phyloP scores from a whole-genome alignment of 768 basidiomycete genomes.

The Tulasnella sp. region DNA sequence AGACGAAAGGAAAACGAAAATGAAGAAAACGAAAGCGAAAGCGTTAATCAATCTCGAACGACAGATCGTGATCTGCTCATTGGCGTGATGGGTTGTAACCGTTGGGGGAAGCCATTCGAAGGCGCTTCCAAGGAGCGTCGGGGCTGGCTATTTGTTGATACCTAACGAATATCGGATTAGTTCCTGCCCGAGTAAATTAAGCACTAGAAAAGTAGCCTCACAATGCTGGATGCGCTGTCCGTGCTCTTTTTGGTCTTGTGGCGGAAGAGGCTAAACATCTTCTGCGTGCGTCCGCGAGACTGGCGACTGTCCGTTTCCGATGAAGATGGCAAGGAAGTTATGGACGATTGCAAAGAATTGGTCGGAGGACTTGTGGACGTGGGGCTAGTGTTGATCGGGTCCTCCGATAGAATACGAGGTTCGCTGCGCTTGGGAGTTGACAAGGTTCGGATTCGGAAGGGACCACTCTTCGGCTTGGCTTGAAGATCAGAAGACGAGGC shows the following conservation, averaged over 20 bases:
- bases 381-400: slow-evolving; percentile 7
- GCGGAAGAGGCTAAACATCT: neutral
- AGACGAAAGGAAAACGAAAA: neutral
- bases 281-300: neutral
- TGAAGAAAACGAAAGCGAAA: neutral
- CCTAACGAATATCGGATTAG: neutral
- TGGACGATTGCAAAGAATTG: neutral
- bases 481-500: neutral
- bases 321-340: neutral
- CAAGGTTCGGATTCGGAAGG: neutral
- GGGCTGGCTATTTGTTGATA: neutral
- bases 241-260: slow-evolving; percentile 10
- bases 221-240: neutral
- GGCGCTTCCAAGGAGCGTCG: neutral
- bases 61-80: slow-evolving; percentile 1
- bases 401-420: neutral
- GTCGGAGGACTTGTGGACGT: slow-evolving; percentile 1
- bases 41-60: neutral
- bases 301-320: slow-evolving; percentile 3
- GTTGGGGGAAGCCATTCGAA: neutral
- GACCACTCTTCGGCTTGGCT: neutral
- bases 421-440: neutral
- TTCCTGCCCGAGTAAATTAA: neutral
- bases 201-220: neutral
- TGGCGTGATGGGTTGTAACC: neutral